Base-by-base conservation (phyloP, 306 rosid species). In the Cicer arietinum region DNA sequence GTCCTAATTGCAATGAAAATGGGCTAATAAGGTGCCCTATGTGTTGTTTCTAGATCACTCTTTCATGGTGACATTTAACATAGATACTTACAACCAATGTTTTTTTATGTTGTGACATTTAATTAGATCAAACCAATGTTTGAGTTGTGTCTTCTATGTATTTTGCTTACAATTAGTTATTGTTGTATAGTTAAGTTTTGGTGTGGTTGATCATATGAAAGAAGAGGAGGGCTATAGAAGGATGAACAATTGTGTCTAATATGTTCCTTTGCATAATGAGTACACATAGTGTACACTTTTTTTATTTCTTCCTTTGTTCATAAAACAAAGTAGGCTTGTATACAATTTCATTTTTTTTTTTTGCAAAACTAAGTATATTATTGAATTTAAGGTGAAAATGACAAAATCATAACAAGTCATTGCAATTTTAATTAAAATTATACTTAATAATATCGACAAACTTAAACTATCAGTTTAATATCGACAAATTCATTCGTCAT, bases 1-100 rank as follows among this genome's bases (percentile, higher is more conserved):
- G 98, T 70, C 85, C 89, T 7, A 87, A 90, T 75, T 95, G 99
- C 65, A 92, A 95, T 64, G 99, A 95, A 81, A 95, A 90, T 83
- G 99, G 99, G 5, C 88, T 95, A 30, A 82, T 86, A 8, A 89
- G 92, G 0, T 95, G 99, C 57, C 90, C 93, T 5, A 47, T 88
- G 1, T 95, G 99, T 79, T 89, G 92, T 86, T 64, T 42, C 57
- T 88, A 90, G 74, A 30, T 69, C 57, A 12, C 54, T 53, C 25
- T 53, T 63, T 35, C 20, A 6, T 44, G 18, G 17, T 68, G 63
- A 53, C 75, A 73, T 74, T 65, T 59, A 46, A 63, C 70, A 69
- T 82, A 82, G 89, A 88, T 83, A 66, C 71, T 76, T 76, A 62
- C 47, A 67, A 70, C 67, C 35, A 53, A 69, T 87, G 78, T 83